Conservation (phyloP, 2,329 filamentous ascomycete genomes). For the Diaporthe sp. region DNA sequence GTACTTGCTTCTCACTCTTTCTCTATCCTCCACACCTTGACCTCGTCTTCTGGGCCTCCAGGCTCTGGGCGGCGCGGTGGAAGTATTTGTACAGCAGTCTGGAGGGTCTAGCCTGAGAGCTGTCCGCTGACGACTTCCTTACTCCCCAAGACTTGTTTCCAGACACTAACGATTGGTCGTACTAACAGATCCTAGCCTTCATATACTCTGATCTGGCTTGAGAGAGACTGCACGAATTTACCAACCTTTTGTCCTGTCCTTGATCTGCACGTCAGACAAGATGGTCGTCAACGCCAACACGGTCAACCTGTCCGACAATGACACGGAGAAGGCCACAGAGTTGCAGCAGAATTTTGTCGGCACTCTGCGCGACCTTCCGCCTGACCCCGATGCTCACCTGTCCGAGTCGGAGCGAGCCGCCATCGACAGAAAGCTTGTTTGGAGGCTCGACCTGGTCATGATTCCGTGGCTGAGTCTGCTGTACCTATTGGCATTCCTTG, state of each 20-base stretch:
- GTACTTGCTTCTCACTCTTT: background rate
- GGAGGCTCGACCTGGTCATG: conserved; percentile 49
- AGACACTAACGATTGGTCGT: too few species aligned
- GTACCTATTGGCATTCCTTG: conserved; percentile 81
- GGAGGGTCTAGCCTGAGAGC: background rate
- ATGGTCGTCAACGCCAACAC: conserved; percentile 5
- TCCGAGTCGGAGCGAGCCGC: conserved; percentile 46
- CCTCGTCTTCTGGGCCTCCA: too few species aligned
- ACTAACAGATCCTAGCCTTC: conserved; percentile 19
- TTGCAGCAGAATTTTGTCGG: conserved; percentile 32
- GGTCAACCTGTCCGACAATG: conserved; percentile 35
- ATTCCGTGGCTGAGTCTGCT: conserved; percentile 65
- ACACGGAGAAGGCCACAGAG: conserved; percentile 38
- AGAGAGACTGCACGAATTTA: background rate
- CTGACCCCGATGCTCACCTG: conserved; percentile 50
- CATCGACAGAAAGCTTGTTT: conserved; percentile 49
- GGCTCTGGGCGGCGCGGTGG: too few species aligned
- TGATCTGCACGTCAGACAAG: background rate
- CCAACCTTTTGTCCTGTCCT: background rate
- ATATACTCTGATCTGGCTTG: background rate
- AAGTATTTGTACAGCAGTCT: too few species aligned
- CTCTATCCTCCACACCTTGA: background rate
- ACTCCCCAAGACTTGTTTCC: too few species aligned
- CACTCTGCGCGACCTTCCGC: conserved; percentile 43
- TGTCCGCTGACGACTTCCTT: background rate